A percentile compares a stretch with the other conserved stretches of the same genome.
phyloP scores from a whole-genome alignment of 805 yeast species.

The Saccharomycodes ludwigii region DNA sequence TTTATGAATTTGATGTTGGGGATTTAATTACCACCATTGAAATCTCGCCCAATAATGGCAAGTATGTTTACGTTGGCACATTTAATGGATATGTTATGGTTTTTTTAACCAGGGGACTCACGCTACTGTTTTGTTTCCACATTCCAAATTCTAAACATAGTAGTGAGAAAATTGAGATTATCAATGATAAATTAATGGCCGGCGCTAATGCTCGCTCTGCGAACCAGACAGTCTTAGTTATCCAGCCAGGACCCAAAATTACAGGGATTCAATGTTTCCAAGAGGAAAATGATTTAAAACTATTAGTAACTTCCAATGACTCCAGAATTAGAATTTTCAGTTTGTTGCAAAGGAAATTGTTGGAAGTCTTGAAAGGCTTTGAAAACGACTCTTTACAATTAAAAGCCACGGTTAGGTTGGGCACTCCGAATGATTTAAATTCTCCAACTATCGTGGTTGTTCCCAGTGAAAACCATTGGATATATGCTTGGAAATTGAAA shows the following conservation, averaged over 20 bases:
- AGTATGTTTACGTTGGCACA: slow-evolving; percentile 57
- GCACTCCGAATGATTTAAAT: slow-evolving; percentile 10
- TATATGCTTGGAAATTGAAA: slow-evolving; percentile 63
- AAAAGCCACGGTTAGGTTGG: slow-evolving; percentile 29
- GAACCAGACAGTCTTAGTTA: slow-evolving; percentile 10
- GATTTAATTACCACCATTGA: slow-evolving; percentile 65
- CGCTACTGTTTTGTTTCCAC: slow-evolving; percentile 31
- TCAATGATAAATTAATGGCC: slow-evolving; percentile 1
- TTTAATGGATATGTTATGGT: slow-evolving; percentile 58
- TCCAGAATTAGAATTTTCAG: slow-evolving; percentile 63
- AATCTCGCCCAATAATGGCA: slow-evolving; percentile 54
- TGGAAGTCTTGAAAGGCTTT: slow-evolving; percentile 62
- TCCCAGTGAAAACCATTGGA: slow-evolving; percentile 84
- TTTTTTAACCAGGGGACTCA: slow-evolving; percentile 53
- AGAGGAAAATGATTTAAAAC: slow-evolving; percentile 17
- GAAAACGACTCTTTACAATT: slow-evolving; percentile 63
- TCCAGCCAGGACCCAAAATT: slow-evolving; percentile 40
- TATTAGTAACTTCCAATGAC: slow-evolving; percentile 70
- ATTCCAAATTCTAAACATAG: slow-evolving; percentile 19
- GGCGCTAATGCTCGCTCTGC: slow-evolving; percentile 1
- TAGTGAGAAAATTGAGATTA: slow-evolving; percentile 18
- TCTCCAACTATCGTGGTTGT: slow-evolving; percentile 39
- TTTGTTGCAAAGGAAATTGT: slow-evolving; percentile 37
- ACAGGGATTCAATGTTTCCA: slow-evolving; percentile 59
- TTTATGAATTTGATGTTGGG: slow-evolving; percentile 47